These are phyloP conservation scores for Leccinum fibrillosum DNA, from an alignment of 768 basidiomycete species.

Conservation along the genomic window DNA sequence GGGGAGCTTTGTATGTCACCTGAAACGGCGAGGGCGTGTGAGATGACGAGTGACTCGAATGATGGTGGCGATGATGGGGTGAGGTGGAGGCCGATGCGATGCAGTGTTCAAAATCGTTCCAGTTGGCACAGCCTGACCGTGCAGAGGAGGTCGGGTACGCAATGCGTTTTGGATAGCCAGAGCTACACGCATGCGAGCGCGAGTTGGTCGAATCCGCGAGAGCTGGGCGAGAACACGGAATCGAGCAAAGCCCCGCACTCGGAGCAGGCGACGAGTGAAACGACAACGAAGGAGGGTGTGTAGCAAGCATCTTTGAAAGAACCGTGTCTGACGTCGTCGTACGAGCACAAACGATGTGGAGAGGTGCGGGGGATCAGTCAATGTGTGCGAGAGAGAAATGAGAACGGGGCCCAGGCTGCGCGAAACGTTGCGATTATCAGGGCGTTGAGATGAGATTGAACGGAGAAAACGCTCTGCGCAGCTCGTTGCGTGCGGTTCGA, in stretches of 20 bases:
- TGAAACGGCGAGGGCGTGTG: constrained; percentile 17
- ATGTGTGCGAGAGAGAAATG: constrained; percentile 7
- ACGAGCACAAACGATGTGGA: constrained; percentile 7
- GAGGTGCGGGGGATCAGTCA: constrained; percentile 5
- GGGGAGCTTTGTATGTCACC: constrained; percentile 32
- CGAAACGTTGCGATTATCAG: constrained; percentile 24
- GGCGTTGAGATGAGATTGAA: constrained; percentile 18
- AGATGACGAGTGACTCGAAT: neutral
- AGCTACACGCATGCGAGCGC: constrained; percentile 5
- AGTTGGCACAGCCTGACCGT: constrained; percentile 11
- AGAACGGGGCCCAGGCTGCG: constrained; percentile 3
- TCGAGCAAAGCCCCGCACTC: neutral
- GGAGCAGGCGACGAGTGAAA: neutral
- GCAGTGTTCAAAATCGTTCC: constrained; percentile 5
- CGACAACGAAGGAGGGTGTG: constrained; percentile 4
- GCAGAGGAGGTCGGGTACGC: constrained; percentile 18
- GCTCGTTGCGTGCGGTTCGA: constrained; percentile 18
- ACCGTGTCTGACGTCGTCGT: neutral
- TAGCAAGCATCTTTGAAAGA: constrained; percentile 18
- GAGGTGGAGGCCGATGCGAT: neutral
- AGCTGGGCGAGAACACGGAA: constrained; percentile 14
- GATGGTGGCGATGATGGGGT: constrained; percentile 6
- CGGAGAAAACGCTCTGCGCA: constrained; percentile 29
- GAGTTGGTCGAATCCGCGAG: constrained; percentile 28
- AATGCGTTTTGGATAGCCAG: constrained; percentile 6